Base-by-base conservation (phyloP, 257 asterid species). In the Buddleja alternifolia region DNA sequence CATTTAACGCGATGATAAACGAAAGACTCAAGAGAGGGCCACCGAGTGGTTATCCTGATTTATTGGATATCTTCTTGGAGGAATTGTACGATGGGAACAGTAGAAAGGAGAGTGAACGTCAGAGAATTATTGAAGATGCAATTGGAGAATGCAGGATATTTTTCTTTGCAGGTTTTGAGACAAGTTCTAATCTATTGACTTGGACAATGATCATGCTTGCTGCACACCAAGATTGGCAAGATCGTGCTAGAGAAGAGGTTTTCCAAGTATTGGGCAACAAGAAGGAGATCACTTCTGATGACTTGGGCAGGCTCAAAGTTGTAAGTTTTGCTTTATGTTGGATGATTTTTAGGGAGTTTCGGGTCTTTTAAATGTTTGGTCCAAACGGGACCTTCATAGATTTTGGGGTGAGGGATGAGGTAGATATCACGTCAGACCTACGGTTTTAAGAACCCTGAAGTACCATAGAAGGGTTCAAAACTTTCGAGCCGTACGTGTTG, bases 171-270 rank as follows among this genome's bases (percentile, higher is more conserved):
- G 67, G 73, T 57, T 66, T 10, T 3, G 80, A 70, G 34, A 70
- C 76, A 10, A 51, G 56, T 39, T 66, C 83, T 1, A 67, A 36
- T 45, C 23, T 61, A 5, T 66, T 75, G 51, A 47, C 56, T 2
- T 79, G 84, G 84, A 45, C 68, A 8, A 0, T 79, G 74, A 36
- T 79, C 19, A 56, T 58, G 6, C 75, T 75, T 44, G 25, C 73
- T 0, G 3, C 16, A 8, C 69, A 79, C 51, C 39, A 40, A 54
- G 76, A 75, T 7, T 79, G 81, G 76, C 81, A 75, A 72, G 34
- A 47, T 34, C 74, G 52, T n/a, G 84, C 76, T 3, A 61, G 84
- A 45, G 71, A 79, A 42, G 83, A 79, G 48, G 76, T 57, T 51
- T 2, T 16, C 0, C 56, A 25, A 39, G 75, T 79, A 0, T 34